Evolutionary conservation across 345 rosid genomes (phyloP).

Genomic region (Gossypium rotundifolium): DNA sequence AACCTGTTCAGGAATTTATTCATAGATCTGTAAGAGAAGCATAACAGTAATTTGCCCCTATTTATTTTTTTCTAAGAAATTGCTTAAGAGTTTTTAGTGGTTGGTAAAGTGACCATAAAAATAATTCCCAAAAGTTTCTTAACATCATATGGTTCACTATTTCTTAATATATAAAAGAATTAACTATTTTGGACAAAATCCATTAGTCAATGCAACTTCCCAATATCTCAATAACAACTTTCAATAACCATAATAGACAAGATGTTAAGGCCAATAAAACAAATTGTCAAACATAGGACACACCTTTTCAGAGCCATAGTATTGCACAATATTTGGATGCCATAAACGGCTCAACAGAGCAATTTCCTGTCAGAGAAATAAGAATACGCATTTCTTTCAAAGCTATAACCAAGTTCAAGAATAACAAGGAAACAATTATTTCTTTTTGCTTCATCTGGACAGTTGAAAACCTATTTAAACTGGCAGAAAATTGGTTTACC

Average conservation of each 20-base stretch:
- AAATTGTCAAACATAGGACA: constrained; percentile 11
- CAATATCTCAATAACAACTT: background rate
- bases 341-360: constrained; percentile 51
- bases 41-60: background rate
- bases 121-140: constrained; percentile 3
- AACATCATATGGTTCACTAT: constrained; percentile 1
- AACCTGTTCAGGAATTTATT: constrained; percentile 32
- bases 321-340: constrained; percentile 74
- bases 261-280: constrained; percentile 1
- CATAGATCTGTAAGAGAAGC: constrained; percentile 9
- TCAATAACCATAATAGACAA: background rate
- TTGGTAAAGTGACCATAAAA: background rate
- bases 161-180: background rate
- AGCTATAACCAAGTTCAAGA: background rate
- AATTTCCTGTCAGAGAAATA: constrained; percentile 50
- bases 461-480: constrained; percentile 4
- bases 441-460: background rate
- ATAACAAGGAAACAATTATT: constrained; percentile 3
- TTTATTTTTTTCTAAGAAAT: background rate
- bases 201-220: background rate
- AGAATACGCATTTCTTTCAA: background rate
- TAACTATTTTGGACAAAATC: background rate
- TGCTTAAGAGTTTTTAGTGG: background rate
- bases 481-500: constrained; percentile 21
- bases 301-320: constrained; percentile 71